Percentiles rank a stretch among this genome's conserved stretches.
These are phyloP conservation scores for Podospora conica DNA, from an alignment of 495 filamentous ascomycete genomes.

Conservation along the genomic window DNA sequence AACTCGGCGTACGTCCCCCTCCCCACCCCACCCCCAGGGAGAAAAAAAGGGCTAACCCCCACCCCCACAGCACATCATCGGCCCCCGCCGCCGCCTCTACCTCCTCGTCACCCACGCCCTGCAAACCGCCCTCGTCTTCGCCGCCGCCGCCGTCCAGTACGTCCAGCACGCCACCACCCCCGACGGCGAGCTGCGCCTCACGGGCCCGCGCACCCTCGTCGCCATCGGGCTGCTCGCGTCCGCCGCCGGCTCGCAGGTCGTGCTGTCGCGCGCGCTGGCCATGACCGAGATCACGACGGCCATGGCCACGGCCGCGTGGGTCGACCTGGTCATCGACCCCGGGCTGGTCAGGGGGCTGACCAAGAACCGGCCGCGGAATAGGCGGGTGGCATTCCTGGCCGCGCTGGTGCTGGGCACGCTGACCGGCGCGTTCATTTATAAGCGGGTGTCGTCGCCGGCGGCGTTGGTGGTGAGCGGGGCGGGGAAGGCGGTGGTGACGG, in stretches of 20 bases:
- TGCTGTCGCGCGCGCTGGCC: constrained; percentile 46
- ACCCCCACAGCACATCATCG: constrained; percentile 47
- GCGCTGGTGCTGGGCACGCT: constrained; percentile 48
- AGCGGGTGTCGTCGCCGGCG: constrained; percentile 34
- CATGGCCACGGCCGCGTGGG: constrained; percentile 60
- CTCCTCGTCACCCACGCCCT: constrained; percentile 46
- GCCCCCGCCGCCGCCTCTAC: constrained; percentile 45
- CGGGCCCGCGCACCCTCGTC: constrained; percentile 33
- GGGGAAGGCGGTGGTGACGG: constrained; percentile 40
- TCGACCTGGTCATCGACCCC: constrained; percentile 54
- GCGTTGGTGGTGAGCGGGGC: constrained; percentile 38
- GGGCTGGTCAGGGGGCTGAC: constrained; percentile 28
- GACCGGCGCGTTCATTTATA: constrained; percentile 45
- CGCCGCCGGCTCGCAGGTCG: constrained; percentile 54
- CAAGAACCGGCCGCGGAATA: constrained; percentile 46
- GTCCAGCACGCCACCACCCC: constrained; percentile 3
- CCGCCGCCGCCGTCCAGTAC: constrained; percentile 44
- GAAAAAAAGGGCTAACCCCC: too few relatives aligned
- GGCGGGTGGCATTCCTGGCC: constrained; percentile 46
- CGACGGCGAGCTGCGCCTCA: constrained; percentile 18
- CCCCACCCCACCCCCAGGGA: too few relatives aligned
- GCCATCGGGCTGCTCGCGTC: constrained; percentile 49
- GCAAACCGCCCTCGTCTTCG: constrained; percentile 51
- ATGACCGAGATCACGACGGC: constrained; percentile 61
- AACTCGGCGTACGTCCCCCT: too few relatives aligned